Conservation (phyloP, 805 yeast species). For the Wickerhamomyces subpelliculosus region DNA sequence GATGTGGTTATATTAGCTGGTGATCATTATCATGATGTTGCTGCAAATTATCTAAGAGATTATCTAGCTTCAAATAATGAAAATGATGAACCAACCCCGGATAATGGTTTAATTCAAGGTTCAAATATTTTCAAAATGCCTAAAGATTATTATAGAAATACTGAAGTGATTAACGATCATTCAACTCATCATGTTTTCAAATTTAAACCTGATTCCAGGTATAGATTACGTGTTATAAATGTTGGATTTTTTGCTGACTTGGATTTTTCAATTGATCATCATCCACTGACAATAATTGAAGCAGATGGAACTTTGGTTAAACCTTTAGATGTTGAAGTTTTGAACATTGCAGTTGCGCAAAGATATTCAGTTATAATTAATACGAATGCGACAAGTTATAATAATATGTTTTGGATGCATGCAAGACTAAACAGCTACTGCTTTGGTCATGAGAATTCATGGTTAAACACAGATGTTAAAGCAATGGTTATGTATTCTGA, state of each 20-base stretch:
- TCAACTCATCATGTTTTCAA: conserved; percentile 16
- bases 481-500: conserved; percentile 28
- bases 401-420: conserved; percentile 36
- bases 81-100: conserved; percentile 47
- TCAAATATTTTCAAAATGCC: conserved; percentile 23
- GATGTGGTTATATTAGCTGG: conserved; percentile 37
- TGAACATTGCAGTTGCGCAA: conserved; percentile 58
- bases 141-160: conserved; percentile 15
- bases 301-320: conserved; percentile 47
- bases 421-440: conserved; percentile 31
- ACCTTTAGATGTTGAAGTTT: conserved; percentile 33
- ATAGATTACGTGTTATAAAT: conserved; percentile 41
- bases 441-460: conserved; percentile 26
- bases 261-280: conserved; percentile 43
- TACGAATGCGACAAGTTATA: conserved; percentile 34
- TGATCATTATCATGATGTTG: conserved; percentile 41
- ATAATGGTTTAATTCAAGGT: conserved; percentile 38
- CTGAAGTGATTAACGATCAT: conserved; percentile 13
- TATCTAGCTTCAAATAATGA: conserved; percentile 35
- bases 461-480: conserved; percentile 25
- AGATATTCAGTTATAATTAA: conserved; percentile 54
- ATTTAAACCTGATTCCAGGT: conserved; percentile 37
- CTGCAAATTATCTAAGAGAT: conserved; percentile 19
- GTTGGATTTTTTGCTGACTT: conserved; percentile 46
- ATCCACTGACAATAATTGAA: conserved; percentile 42